phyloP scores from a whole-genome alignment of 2,329 filamentous ascomycete species.

The Neodidymelliopsis sp. region DNA sequence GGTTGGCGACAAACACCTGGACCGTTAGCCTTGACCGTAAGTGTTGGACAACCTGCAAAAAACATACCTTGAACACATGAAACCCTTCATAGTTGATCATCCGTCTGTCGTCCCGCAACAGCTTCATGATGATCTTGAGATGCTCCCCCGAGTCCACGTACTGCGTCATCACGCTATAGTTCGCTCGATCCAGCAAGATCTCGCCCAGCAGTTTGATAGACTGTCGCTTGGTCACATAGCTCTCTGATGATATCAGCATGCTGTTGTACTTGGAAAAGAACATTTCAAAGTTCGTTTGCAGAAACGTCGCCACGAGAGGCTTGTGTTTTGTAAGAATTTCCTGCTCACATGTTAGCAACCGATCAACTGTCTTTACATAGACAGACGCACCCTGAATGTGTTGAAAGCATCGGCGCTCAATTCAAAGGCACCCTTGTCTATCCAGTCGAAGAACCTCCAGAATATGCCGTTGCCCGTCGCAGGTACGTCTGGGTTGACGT shows the following conservation, averaged over 20 bases:
- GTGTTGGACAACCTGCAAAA: neutral
- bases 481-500: slow-evolving; percentile 76
- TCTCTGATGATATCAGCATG: slow-evolving; percentile 86
- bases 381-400: slow-evolving; percentile 78
- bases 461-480: slow-evolving; percentile 87
- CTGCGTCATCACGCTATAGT: slow-evolving; percentile 97
- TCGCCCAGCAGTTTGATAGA: slow-evolving; percentile 97
- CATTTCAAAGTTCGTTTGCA: slow-evolving; percentile 86
- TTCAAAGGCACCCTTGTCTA: slow-evolving; percentile 95
- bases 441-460: slow-evolving; percentile 97
- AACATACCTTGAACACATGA: slow-evolving; percentile 87
- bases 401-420: slow-evolving; percentile 97
- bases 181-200: slow-evolving; percentile 90
- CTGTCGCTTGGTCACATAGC: slow-evolving; percentile 97
- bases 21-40: slow-evolving; percentile 16
- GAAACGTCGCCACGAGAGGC: slow-evolving; percentile 83
- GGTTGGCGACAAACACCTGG: slow-evolving; percentile 94
- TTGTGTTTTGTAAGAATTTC: slow-evolving; percentile 96
- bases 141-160: slow-evolving; percentile 97
- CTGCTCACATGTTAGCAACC: slow-evolving; percentile 55
- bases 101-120: slow-evolving; percentile 91
- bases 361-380: too few relatives aligned
- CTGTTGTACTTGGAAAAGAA: slow-evolving; percentile 94
- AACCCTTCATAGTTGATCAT: slow-evolving; percentile 99
- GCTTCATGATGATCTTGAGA: slow-evolving; percentile 97